phyloP scores from a whole-genome alignment of 768 basidiomycete species.

The Antrodiella citrinella region DNA sequence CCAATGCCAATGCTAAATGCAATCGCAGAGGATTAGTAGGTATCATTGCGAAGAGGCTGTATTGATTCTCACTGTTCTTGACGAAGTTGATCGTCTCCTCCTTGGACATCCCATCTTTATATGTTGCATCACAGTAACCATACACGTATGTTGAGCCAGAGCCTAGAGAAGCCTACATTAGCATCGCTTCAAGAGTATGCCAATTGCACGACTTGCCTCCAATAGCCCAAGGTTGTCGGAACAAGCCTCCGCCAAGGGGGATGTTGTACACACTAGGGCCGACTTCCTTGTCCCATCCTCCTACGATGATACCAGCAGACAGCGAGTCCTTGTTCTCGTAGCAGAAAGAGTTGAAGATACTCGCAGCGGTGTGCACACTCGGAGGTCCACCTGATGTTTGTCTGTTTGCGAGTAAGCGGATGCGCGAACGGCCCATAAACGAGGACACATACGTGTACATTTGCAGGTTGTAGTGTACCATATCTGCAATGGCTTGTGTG shows the following conservation, averaged over 20 bases:
- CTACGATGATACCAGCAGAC: conserved; percentile 93
- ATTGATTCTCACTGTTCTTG: conserved; percentile 71
- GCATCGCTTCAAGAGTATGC: neutral
- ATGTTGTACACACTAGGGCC: conserved; percentile 97
- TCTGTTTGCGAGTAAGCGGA: conserved; percentile 32
- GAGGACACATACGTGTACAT: conserved; percentile 51
- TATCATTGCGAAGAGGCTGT: neutral
- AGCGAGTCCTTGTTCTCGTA: conserved; percentile 90
- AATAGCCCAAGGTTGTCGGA: conserved; percentile 98
- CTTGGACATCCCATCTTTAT: conserved; percentile 81
- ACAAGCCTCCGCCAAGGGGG: conserved; percentile 92
- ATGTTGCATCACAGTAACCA: conserved; percentile 99
- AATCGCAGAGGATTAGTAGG: conserved; percentile 1
- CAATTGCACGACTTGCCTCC: conserved; percentile 52
- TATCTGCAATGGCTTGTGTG: conserved; percentile 93
- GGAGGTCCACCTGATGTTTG: conserved; percentile 52
- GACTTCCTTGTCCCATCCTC: conserved; percentile 89
- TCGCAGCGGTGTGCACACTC: conserved; percentile 74
- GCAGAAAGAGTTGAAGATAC: conserved; percentile 78
- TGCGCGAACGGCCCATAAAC: neutral
- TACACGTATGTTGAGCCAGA: conserved; percentile 98
- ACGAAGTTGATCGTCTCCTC: conserved; percentile 93
- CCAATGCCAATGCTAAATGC: conserved; percentile 78
- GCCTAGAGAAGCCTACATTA: conserved; percentile 33
- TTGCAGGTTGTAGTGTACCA: conserved; percentile 78